These are phyloP conservation scores for Emmonsiellopsis sp. DNA, from an alignment of 2,329 filamentous ascomycete species.

Conservation along the genomic window DNA sequence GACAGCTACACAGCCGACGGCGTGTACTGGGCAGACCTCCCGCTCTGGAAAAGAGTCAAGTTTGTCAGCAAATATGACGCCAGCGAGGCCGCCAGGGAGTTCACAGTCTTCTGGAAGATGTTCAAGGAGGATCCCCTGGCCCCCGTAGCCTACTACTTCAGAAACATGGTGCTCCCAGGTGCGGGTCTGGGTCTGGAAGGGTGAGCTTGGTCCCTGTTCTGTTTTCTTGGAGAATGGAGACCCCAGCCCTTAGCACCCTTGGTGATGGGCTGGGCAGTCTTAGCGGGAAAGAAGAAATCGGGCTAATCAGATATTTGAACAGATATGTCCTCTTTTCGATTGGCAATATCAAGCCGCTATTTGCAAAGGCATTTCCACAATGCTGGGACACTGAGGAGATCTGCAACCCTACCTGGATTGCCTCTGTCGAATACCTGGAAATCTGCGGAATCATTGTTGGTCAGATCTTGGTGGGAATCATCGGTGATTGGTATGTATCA, in stretches of 20 bases:
- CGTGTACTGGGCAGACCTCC: conserved; percentile 87
- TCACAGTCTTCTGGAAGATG: conserved; percentile 61
- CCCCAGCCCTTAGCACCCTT: background rate
- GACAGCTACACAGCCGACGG: conserved; percentile 78
- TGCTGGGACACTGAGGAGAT: conserved; percentile 65
- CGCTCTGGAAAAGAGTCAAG: conserved; percentile 56
- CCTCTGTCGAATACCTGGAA: conserved; percentile 81
- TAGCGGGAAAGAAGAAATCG: background rate
- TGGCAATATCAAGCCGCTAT: conserved; percentile 79
- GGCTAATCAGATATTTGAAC: background rate
- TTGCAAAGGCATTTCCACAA: conserved; percentile 61
- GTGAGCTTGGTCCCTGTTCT: conserved; percentile 27
- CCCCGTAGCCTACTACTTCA: conserved; percentile 77
- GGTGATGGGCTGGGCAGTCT: background rate
- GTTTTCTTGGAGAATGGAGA: background rate
- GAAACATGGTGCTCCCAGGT: conserved; percentile 84
- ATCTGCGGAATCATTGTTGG: conserved; percentile 92
- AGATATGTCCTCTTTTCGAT: conserved; percentile 96
- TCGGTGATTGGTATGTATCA: conserved; percentile 54
- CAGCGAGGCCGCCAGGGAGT: conserved; percentile 60
- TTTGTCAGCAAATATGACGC: conserved; percentile 71
- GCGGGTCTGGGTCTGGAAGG: conserved; percentile 86
- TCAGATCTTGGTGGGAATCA: conserved; percentile 76
- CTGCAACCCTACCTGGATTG: conserved; percentile 73
- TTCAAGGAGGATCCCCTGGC: conserved; percentile 78